Percentiles rank a stretch among this genome's conserved stretches.
These are phyloP conservation scores for Russula vinacea DNA, from an alignment of 768 basidiomycete species.

Conservation along the genomic window DNA sequence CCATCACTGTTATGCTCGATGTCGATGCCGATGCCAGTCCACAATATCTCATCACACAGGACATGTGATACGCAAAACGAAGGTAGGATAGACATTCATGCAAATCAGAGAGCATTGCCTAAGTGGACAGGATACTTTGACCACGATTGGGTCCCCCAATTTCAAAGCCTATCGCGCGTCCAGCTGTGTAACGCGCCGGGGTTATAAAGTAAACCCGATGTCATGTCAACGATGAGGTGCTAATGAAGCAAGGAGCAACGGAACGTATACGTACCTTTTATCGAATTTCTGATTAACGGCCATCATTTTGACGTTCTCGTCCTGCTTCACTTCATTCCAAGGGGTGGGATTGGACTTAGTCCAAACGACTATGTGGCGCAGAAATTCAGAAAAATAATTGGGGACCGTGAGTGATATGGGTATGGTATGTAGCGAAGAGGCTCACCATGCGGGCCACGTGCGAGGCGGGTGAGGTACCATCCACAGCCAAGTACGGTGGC, in stretches of 20 bases:
- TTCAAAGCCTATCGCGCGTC: conserved; percentile 68
- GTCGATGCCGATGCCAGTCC: background rate
- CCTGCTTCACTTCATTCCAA: conserved; percentile 78
- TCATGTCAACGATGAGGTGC: conserved; percentile 14
- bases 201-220: conserved; percentile 17
- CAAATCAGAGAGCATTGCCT: conserved; percentile 23
- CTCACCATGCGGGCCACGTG: conserved; percentile 43
- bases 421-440: background rate
- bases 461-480: conserved; percentile 47
- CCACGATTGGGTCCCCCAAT: background rate
- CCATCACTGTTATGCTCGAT: background rate
- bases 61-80: background rate
- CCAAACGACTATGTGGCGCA: conserved; percentile 49
- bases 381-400: background rate
- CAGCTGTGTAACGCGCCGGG: conserved; percentile 48
- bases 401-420: background rate
- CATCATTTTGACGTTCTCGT: conserved; percentile 71
- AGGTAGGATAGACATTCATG: conserved; percentile 8
- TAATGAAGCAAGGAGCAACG: background rate
- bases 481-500: conserved; percentile 41
- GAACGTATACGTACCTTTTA: conserved; percentile 51
- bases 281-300: conserved; percentile 71
- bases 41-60: conserved; percentile 2
- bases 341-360: conserved; percentile 76
- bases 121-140: background rate